Evolutionary conservation across 2,329 filamentous ascomycete species (phyloP).

Genomic region (Claviceps sp.): DNA sequence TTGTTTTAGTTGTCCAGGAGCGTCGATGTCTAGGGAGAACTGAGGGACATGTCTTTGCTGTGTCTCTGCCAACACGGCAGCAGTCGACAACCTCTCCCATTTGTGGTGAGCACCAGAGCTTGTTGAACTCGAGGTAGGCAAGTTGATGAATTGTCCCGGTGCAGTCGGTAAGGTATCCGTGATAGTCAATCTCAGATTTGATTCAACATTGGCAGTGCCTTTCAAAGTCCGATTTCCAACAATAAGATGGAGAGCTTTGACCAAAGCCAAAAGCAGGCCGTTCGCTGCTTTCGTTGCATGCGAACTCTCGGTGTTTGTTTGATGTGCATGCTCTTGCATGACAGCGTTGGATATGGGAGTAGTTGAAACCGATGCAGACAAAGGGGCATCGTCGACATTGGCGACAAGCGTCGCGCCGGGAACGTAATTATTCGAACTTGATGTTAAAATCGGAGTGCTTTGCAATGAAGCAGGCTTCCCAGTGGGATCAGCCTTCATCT

Average conservation of each 20-base stretch:
- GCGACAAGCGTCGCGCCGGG: neutral
- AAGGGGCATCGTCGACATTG: neutral
- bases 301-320: neutral
- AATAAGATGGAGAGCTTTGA: slow-evolving; percentile 6
- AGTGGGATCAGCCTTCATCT: neutral
- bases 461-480: neutral
- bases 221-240: neutral
- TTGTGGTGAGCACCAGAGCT: neutral
- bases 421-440: neutral
- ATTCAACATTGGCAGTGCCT: neutral
- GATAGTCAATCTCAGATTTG: neutral
- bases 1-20: neutral
- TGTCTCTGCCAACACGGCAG: neutral
- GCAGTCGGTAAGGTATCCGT: neutral
- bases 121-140: neutral
- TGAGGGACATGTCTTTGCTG: neutral
- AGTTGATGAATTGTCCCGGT: neutral
- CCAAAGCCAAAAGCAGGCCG: slow-evolving; percentile 8
- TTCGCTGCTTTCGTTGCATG: neutral
- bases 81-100: neutral
- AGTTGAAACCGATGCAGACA: neutral
- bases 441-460: neutral
- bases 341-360: neutral
- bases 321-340: neutral
- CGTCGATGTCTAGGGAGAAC: neutral